A percentile compares a stretch with the other conserved stretches of the same genome.
phyloP scores from a whole-genome alignment of 2,329 filamentous ascomycete genomes.

The Bertia moriformis region DNA sequence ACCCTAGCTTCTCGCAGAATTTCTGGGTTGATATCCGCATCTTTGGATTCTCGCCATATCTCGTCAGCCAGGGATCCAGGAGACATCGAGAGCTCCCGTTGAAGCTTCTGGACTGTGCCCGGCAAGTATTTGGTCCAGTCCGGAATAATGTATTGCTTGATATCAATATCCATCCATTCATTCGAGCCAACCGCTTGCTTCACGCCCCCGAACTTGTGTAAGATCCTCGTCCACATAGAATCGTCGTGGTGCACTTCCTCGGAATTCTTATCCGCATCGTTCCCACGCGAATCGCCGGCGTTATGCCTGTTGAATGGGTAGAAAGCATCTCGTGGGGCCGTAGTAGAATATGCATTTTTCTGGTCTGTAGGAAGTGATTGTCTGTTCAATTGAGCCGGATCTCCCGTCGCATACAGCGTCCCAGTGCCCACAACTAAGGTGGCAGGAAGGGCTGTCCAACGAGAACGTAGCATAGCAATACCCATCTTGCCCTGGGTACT shows the following conservation, averaged over 20 bases:
- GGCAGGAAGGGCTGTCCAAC: not conserved
- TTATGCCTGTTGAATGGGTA: too few species aligned
- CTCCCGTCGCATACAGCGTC: too few species aligned
- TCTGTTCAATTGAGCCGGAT: too few species aligned
- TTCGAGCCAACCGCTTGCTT: not conserved
- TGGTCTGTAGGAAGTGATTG: too few species aligned
- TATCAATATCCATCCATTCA: conserved; percentile 15
- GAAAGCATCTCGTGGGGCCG: too few species aligned
- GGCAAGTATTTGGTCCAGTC: conserved; percentile 71
- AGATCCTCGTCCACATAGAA: not conserved
- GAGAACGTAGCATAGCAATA: not conserved
- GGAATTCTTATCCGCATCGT: too few species aligned
- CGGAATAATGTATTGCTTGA: conserved; percentile 63
- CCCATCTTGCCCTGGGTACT: not conserved
- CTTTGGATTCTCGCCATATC: conserved; percentile 49
- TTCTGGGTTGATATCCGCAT: conserved; percentile 12
- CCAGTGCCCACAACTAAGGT: not conserved
- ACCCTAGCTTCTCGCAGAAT: conserved; percentile 10
- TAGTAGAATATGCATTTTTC: too few species aligned
- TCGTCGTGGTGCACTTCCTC: too few species aligned
- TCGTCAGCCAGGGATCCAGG: conserved; percentile 81
- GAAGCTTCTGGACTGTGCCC: conserved; percentile 65
- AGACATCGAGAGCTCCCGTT: conserved; percentile 73
- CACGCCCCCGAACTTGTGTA: not conserved
- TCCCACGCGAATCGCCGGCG: too few species aligned